phyloP scores from a whole-genome alignment of 768 basidiomycete species.

The Antrodiella citrinella region DNA sequence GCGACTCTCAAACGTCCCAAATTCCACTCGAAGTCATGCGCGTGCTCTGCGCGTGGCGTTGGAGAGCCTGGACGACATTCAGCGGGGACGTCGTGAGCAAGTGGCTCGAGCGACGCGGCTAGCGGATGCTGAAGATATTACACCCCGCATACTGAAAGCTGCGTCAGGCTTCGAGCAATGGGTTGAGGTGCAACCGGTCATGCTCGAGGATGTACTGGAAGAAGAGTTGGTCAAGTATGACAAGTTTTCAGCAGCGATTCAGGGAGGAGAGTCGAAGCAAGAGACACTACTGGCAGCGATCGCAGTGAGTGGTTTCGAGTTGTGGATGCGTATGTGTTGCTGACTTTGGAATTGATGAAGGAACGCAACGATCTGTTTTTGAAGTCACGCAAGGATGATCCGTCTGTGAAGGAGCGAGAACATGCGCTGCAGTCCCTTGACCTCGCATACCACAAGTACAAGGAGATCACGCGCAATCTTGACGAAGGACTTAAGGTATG shows the following conservation, averaged over 20 bases:
- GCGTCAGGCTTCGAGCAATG: constrained; percentile 60
- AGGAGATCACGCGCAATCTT: constrained; percentile 76
- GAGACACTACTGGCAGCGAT: constrained; percentile 57
- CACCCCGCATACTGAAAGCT: constrained; percentile 54
- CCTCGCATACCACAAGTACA: constrained; percentile 79
- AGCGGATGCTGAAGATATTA: constrained; percentile 66
- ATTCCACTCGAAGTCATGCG: constrained; percentile 48
- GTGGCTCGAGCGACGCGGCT: constrained; percentile 57
- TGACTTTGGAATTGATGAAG: constrained; percentile 25
- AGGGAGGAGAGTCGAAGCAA: constrained; percentile 53
- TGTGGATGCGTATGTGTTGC: neutral
- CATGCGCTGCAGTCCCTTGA: constrained; percentile 76
- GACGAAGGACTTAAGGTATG: constrained; percentile 81
- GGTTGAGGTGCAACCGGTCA: constrained; percentile 67
- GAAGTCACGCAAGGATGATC: constrained; percentile 69
- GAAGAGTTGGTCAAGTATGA: constrained; percentile 79
- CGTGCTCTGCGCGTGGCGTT: constrained; percentile 65
- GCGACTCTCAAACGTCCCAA: neutral
- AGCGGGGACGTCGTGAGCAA: constrained; percentile 49
- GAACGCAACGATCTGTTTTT: constrained; percentile 66
- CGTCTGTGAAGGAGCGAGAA: constrained; percentile 72
- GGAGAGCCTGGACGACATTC: constrained; percentile 74
- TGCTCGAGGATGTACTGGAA: constrained; percentile 82
- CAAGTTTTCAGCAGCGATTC: constrained; percentile 45
- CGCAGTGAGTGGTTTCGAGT: constrained; percentile 40